Base-by-base conservation (phyloP, 1,284 basidiomycete genomes). In the Anthracocystis panici-leucophaei region DNA sequence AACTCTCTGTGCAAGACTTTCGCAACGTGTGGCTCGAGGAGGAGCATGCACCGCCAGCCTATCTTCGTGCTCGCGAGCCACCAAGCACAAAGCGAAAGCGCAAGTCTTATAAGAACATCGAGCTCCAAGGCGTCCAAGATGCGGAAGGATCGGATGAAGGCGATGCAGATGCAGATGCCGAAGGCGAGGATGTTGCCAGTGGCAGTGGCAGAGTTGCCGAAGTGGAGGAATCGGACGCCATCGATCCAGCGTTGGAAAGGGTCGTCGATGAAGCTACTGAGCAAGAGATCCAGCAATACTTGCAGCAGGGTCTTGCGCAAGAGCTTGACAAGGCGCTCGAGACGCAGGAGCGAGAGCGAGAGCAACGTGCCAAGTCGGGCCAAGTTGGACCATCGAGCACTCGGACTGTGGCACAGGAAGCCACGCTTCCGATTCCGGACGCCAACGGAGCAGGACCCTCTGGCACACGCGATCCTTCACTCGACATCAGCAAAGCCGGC, bases 21-120 rank as follows among this genome's bases (percentile, higher is more conserved):
- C 88, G 95, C 57, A 92, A 90, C 55, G 92, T 95, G 7, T 95
- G 94, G 93, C 86, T 96, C 66, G 93, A 95, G 78, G 93, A 95
- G 64, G 92, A 93, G 86, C 91, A 91, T 87, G 93, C 95, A 77
- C 95, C 95, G 1, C 95, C 95, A 0, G 92, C 93, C 38, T 85
- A 79, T 56, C 61, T 79, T 7, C 77, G 94, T 91, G 91, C 91
- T 27, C 90, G 89, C 79, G 90, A 91, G 82, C 89, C 68, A 33
- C 21, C 46, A 3, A 46, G 88, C 77, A 91, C 92, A 74, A 90
- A 91, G 79, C 88, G 86, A 49, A 89, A 76, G 40, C 60, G 59
- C 46, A 81, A 77, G 54, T 77, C 87, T 87, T 55, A 61, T 45
- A 75, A 71, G 65, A 41, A 63, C 58, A 49, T 66, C 63, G 65